phyloP scores from a whole-genome alignment of 2,329 filamentous ascomycete genomes.

The Verticillium longisporum region DNA sequence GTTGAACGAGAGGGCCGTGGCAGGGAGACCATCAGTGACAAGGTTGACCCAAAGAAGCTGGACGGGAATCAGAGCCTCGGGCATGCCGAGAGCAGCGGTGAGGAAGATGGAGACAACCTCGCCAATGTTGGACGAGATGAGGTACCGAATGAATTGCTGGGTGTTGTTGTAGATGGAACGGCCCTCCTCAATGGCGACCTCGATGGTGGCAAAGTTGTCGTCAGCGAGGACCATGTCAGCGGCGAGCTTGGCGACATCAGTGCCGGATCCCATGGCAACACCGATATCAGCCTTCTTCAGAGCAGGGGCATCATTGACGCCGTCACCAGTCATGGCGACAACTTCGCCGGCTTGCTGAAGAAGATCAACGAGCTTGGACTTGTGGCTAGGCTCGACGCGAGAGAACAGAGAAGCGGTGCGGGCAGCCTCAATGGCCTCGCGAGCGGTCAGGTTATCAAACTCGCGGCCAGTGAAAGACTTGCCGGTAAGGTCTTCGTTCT shows the following conservation, averaged over 20 bases:
- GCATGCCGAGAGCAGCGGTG: conserved; percentile 93
- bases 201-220: conserved; percentile 98
- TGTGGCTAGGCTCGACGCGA: conserved; percentile 90
- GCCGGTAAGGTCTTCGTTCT: conserved; percentile 72
- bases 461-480: conserved; percentile 96
- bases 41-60: conserved; percentile 98
- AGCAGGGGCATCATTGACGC: conserved; percentile 95
- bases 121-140: conserved; percentile 98
- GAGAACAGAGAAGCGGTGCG: conserved; percentile 89
- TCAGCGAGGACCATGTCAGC: conserved; percentile 98
- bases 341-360: conserved; percentile 90
- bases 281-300: conserved; percentile 99
- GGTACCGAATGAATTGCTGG: conserved; percentile 97
- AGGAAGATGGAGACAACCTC: conserved; percentile 99
- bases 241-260: conserved; percentile 91
- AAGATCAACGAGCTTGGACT: conserved; percentile 95
- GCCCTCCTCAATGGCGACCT: conserved; percentile 91
- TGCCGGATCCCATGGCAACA: conserved; percentile 97
- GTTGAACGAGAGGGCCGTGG: conserved; percentile 95
- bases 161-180: conserved; percentile 99
- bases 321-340: conserved; percentile 98
- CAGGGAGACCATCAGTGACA: conserved; percentile 93
- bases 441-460: conserved; percentile 77
- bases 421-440: conserved; percentile 76
- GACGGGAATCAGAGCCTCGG: conserved; percentile 92